Evolutionary conservation across 345 rosid genomes (phyloP).

Genomic region (Moringa oleifera): DNA sequence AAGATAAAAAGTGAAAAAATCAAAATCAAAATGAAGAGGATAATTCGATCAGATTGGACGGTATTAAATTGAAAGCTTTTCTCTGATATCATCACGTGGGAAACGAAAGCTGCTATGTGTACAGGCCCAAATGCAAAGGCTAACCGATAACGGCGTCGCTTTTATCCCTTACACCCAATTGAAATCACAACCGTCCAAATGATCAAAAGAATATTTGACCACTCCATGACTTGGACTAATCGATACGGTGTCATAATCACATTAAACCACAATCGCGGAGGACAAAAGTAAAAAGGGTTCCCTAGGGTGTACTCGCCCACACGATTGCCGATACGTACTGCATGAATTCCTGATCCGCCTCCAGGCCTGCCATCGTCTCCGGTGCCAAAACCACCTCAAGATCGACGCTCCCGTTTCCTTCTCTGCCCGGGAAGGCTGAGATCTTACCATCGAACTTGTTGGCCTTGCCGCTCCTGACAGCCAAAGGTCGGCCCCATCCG

Average conservation of each 20-base stretch:
- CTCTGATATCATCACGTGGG: slow-evolving; percentile 7
- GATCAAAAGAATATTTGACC: background rate
- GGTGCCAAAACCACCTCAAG: slow-evolving; percentile 88
- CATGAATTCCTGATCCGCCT: slow-evolving; percentile 75
- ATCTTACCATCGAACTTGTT: slow-evolving; percentile 95
- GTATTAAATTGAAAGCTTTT: no score
- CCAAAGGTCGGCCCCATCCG: slow-evolving; percentile 96
- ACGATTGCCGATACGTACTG: slow-evolving; percentile 49
- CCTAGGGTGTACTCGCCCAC: slow-evolving; percentile 7
- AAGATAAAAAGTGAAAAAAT: no score
- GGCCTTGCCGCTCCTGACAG: slow-evolving; percentile 84
- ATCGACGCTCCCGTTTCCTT: slow-evolving; percentile 79
- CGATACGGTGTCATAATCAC: no score
- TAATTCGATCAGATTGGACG: no score
- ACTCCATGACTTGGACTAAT: background rate
- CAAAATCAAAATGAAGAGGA: no score
- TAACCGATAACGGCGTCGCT: background rate
- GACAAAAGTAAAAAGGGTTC: background rate
- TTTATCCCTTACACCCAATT: no score
- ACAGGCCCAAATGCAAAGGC: background rate
- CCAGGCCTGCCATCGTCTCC: slow-evolving; percentile 57
- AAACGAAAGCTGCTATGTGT: background rate
- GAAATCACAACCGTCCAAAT: background rate
- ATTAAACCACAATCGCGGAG: no score
- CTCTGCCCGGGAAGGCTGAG: slow-evolving; percentile 82